Percentiles rank a stretch among this genome's conserved stretches.
phyloP scores from a whole-genome alignment of 1,139 yeast species.

The Yamadazyma membranifaciens region DNA sequence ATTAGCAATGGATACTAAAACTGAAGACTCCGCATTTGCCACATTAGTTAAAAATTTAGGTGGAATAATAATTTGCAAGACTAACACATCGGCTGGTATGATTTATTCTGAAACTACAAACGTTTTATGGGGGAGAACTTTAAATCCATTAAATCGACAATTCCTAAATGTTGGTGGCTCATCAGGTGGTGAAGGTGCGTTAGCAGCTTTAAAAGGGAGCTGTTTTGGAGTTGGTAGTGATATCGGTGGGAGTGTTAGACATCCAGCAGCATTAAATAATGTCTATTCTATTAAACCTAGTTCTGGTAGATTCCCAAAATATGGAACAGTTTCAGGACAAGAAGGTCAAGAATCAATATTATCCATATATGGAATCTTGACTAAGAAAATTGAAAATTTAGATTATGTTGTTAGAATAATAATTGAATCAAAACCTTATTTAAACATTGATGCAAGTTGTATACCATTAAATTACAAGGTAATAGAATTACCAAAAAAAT shows the following conservation, averaged over 20 bases:
- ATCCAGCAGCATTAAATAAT: conserved; percentile 56
- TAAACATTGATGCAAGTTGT: conserved; percentile 12
- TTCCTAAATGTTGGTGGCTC: conserved; percentile 25
- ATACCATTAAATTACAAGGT: conserved; percentile 9
- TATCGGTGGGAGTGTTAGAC: conserved; percentile 62
- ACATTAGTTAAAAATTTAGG: conserved; percentile 57
- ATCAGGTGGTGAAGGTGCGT: conserved; percentile 28
- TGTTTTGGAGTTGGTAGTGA: conserved; percentile 52
- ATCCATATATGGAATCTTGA: conserved; percentile 12
- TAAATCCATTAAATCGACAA: conserved; percentile 23
- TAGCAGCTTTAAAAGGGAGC: conserved; percentile 18
- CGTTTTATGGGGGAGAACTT: conserved; percentile 18
- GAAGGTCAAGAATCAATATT: conserved; percentile 14
- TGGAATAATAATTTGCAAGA: conserved; percentile 54
- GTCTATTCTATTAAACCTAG: conserved; percentile 55
- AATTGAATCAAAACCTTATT: conserved; percentile 9
- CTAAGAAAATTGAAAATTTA: conserved; percentile 5
- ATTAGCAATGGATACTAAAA: conserved; percentile 39
- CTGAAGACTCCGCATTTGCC: conserved; percentile 49
- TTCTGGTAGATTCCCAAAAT: conserved; percentile 16
- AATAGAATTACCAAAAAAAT: conserved; percentile 6
- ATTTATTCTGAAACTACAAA: conserved; percentile 13
- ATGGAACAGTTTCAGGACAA: conserved; percentile 13
- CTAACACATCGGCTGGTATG: conserved; percentile 34
- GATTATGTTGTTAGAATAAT: conserved; percentile 6